phyloP scores from a whole-genome alignment of 345 rosid genomes.

The Pistacia atlantica region DNA sequence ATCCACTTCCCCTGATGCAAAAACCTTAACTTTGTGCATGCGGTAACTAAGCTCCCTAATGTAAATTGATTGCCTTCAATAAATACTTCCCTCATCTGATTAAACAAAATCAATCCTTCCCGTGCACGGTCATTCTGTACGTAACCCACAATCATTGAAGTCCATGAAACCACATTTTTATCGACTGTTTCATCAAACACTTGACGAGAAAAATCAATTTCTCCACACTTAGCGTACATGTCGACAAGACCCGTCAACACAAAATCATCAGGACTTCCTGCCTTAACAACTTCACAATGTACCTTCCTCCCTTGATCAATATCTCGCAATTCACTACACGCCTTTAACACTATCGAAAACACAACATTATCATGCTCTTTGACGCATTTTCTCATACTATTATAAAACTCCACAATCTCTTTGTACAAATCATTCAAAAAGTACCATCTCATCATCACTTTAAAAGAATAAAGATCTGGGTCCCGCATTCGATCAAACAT shows the following conservation, averaged over 20 bases:
- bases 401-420: slow-evolving; percentile 45
- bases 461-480: slow-evolving; percentile 67
- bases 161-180: slow-evolving; percentile 76
- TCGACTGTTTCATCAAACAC: slow-evolving; percentile 50
- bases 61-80: slow-evolving; percentile 60
- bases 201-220: slow-evolving; percentile 38
- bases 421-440: slow-evolving; percentile 41
- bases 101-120: slow-evolving; percentile 62
- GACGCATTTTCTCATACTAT: slow-evolving; percentile 35
- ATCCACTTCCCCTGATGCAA: slow-evolving; percentile 79
- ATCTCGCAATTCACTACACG: slow-evolving; percentile 63
- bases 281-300: slow-evolving; percentile 61
- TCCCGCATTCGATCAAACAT: slow-evolving; percentile 69
- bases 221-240: slow-evolving; percentile 81
- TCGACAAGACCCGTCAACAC: slow-evolving; percentile 72
- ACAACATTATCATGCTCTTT: slow-evolving; percentile 46
- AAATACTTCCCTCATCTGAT: slow-evolving; percentile 61
- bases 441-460: slow-evolving; percentile 79
- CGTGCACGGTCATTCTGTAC: slow-evolving; percentile 53
- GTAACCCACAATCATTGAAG: slow-evolving; percentile 86
- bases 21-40: slow-evolving; percentile 68
- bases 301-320: slow-evolving; percentile 56
- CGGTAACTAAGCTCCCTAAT: slow-evolving; percentile 61
- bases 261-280: slow-evolving; percentile 53
- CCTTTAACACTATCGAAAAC: slow-evolving; percentile 66